A percentile compares a stretch with the other conserved stretches of the same genome.
Conservation (phyloP, 345 rosid genomes). For the Turritis glabra region DNA sequence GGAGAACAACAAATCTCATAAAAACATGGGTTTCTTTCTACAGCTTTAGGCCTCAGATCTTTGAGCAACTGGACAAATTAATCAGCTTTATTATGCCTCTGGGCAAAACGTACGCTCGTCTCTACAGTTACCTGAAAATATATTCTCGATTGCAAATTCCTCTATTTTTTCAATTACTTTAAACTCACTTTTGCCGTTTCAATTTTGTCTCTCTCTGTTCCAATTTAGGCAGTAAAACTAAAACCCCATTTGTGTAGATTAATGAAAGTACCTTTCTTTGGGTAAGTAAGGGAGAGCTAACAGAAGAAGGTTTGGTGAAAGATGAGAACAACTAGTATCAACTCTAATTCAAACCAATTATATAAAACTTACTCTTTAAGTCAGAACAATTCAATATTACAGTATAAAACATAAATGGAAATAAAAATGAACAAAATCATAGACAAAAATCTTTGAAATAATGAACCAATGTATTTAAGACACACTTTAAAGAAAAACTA, state of each 20-base stretch:
- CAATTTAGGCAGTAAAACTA: not conserved
- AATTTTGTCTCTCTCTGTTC: slow-evolving; percentile 2
- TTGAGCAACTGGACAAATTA: not conserved
- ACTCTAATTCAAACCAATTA: slow-evolving; percentile 7
- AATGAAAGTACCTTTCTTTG: slow-evolving; percentile 6
- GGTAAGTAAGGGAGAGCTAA: not conserved
- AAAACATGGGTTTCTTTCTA: not conserved
- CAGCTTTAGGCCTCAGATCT: slow-evolving; percentile 12
- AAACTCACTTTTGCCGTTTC: not conserved
- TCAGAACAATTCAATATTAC: not conserved
- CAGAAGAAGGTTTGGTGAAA: slow-evolving; percentile 19
- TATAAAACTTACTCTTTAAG: not conserved
- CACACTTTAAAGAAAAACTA: too few species aligned
- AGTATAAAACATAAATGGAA: too few species aligned
- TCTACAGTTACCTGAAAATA: slow-evolving; percentile 3
- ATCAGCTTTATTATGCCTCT: not conserved
- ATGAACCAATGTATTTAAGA: too few species aligned
- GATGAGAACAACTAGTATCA: slow-evolving; percentile 22
- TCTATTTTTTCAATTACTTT: not conserved
- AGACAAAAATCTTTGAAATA: too few species aligned
- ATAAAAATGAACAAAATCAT: too few species aligned
- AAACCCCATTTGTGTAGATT: not conserved
- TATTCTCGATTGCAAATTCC: slow-evolving; percentile 1
- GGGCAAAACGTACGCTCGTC: slow-evolving; percentile 9
- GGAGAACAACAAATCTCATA: slow-evolving; percentile 3